Evolutionary conservation across 2,329 filamentous ascomycete genomes (phyloP), one percentile per base, ranked within the genome.

Genomic region (Drechslerella coelobrocha): DNA sequence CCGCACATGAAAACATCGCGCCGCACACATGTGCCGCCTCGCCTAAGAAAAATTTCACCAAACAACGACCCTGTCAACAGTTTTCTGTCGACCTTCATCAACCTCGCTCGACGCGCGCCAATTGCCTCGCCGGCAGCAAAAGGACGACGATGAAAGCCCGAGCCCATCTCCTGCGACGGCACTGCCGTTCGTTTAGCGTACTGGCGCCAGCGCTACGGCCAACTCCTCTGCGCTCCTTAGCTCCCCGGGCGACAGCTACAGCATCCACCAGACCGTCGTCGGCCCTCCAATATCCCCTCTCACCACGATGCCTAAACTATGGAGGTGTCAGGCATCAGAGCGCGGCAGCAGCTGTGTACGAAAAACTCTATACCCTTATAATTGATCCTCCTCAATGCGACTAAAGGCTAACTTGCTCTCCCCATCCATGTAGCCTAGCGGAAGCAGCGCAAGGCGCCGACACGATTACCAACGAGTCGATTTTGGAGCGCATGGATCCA

Each of bases 401-500:
- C 34, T 19, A 27, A 24, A 21, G 12, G 21, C 7, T 17, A 34
- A 24, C 6, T 14, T 10, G 5, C n/a, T 51, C 47, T 47, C 23
- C n/a, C 29, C 12, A 6, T 31, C 29, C 12, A 12, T 6, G 12
- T 31, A 72, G 68, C 17, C 54, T 72, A 12, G 54, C 61, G 21
- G 68, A 72, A 51, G 68, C 68, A 24, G 68, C 68, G 8, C 26
- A 72, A 43, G 55, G 45, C 34, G 52, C 50, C 19, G 71, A 71
- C n/a, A 14, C 47, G 10, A 80, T 89, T 55, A 82, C 85, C 1
- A 85, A 88, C 77, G 83, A 86, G 62, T 83, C 84, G 17, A 88
- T 95, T 73, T 88, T 92, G 57, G 86, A 89, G 75, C 92, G 92
- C 78, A 88, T 97, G 79, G 86, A 88, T 75, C 86, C 90, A 29